Base-by-base conservation (phyloP, 31 red algal species). In the Asparagopsis taxiformis region DNA sequence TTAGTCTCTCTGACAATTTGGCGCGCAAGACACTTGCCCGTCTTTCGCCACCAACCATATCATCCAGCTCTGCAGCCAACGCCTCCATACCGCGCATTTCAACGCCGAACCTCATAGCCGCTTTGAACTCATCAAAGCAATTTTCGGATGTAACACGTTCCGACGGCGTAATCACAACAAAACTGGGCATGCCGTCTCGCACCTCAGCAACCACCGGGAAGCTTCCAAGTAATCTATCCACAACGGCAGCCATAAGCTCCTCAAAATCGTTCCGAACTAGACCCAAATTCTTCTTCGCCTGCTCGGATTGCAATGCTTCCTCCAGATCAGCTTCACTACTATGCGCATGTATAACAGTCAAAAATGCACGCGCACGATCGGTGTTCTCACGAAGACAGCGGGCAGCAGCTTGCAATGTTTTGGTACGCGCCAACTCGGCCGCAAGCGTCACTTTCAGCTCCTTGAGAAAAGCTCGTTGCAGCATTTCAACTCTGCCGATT, bases 61-160 rank as follows among this genome's bases (percentile, higher is more conserved):
- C 17, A 16, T 85, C 81, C 30, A 85, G 59, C 4, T 68, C 70
- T 31, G 41, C 35, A 3, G 81, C 69, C 23, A 70, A 39, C 37
- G 75, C 44, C 19, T 85, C 70, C 31, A 85, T 39, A 66, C 29
- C 34, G 1, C 70, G 56, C 10, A 85, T 51, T 31, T 85, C 70
- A 50, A 75, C 81, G 37, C 70, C 81, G 34, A 85, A 75, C 35
- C 38, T 62, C 31, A 85, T 50, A 4, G 70, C 81, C 23, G 60
- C 81, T 35, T 85, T 85, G 25, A 85, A 85, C 61, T 85, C 81
- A 69, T 85, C 81, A 69, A 85, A 85, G 34, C 81, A 85, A 22
- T 43, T 68, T 60, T 75, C 49, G 26, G 46, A 49, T 7, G 81
- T 68, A 2, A 85, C 32, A 10, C 25, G 16, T 5, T 65, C 34